Percentiles rank a stretch among this genome's conserved stretches.
Conservation (phyloP, 768 basidiomycete species). For the Cyathus striatus region DNA sequence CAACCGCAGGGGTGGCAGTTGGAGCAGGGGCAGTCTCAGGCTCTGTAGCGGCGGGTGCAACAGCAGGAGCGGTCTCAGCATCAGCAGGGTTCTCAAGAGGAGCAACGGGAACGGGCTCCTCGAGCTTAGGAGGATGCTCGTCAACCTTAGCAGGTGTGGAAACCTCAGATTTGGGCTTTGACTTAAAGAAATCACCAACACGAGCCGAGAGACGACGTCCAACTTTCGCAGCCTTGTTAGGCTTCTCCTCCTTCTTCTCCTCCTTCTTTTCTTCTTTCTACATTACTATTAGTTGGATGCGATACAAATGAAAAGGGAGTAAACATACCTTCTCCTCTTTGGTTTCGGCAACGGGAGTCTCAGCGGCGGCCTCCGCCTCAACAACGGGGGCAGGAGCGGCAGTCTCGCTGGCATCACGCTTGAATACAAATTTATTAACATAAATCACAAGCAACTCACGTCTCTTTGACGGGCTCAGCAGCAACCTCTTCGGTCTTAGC, state of each 20-base stretch:
- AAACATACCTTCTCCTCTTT: slow-evolving; percentile 59
- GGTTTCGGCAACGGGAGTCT: slow-evolving; percentile 42
- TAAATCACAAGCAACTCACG: slow-evolving; percentile 35
- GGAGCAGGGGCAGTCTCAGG: slow-evolving; percentile 38
- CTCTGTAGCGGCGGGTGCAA: slow-evolving; percentile 33
- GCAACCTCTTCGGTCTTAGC: slow-evolving; percentile 40
- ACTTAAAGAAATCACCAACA: slow-evolving; percentile 79
- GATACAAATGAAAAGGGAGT: no score
- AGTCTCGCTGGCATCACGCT: slow-evolving; percentile 14
- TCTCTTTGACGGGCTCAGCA: slow-evolving; percentile 66
- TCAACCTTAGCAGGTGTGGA: slow-evolving; percentile 76
- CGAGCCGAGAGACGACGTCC: slow-evolving; percentile 82
- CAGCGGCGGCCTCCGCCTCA: slow-evolving; percentile 36
- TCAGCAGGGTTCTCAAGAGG: slow-evolving; percentile 76
- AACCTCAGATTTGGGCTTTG: slow-evolving; percentile 62
- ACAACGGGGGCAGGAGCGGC: slow-evolving; percentile 31
- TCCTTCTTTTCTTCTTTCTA: slow-evolving; percentile 34
- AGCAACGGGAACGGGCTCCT: slow-evolving; percentile 75
- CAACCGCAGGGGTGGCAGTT: slow-evolving; percentile 61
- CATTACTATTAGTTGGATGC: no score
- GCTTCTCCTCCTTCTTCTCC: slow-evolving; percentile 42
- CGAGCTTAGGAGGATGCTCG: slow-evolving; percentile 86
- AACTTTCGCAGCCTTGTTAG: slow-evolving; percentile 55
- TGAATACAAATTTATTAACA: slow-evolving; percentile 2
- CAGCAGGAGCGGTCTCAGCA: slow-evolving; percentile 32